These are phyloP conservation scores for Parastagonospora nodorum DNA, from an alignment of 2,329 filamentous ascomycete genomes.

Conservation along the genomic window DNA sequence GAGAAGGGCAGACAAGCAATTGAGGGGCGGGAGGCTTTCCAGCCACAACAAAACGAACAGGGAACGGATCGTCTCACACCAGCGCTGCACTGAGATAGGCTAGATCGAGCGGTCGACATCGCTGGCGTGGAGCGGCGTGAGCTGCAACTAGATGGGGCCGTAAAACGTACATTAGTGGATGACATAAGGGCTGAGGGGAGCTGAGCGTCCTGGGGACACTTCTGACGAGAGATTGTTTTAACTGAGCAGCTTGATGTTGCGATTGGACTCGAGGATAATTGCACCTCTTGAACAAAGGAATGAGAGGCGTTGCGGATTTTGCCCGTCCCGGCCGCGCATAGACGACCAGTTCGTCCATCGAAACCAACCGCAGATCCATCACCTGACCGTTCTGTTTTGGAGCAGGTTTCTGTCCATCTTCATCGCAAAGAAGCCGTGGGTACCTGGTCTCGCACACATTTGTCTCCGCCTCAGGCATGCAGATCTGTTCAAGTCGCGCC, in stretches of 20 bases:
- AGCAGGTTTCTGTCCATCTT: not conserved
- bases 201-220: too few relatives aligned
- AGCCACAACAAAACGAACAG: constrained; percentile 1
- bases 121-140: not conserved
- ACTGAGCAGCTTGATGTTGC: not conserved
- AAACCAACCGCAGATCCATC: not conserved
- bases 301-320: not conserved
- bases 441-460: not conserved
- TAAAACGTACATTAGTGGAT: not conserved
- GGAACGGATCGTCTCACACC: constrained; percentile 1
- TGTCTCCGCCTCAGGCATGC: not conserved
- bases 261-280: not conserved
- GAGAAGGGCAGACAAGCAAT: constrained; percentile 1
- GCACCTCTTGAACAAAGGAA: not conserved
- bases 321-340: not conserved
- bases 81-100: not conserved
- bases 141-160: not conserved
- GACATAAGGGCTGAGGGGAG: not conserved
- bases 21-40: not conserved
- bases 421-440: not conserved
- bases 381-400: not conserved
- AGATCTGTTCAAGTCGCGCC: not conserved
- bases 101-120: not conserved
- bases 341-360: not conserved
- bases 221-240: too few relatives aligned